Evolutionary conservation across 495 filamentous ascomycete species (phyloP), one percentile per base, ranked within the genome.

Genomic region (Stereocaulon alpinum): DNA sequence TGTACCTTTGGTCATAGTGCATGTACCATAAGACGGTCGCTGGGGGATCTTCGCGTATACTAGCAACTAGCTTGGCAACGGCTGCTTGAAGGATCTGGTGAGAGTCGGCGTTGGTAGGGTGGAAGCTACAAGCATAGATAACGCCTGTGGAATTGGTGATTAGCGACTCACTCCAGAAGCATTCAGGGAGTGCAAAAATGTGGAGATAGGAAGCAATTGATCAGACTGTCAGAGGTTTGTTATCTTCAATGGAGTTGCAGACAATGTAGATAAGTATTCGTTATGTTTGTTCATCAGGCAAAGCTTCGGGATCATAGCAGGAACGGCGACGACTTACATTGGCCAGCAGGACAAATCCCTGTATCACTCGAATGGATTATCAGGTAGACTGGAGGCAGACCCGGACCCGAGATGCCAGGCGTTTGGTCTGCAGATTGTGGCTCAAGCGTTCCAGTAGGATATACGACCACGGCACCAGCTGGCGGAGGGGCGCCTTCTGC

Each of bases 191-290:
- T 41, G 30, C 37, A 45, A 62, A 30, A 56, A 55, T 42, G 58
- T 66, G 63, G 49, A 47, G 58, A 62, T 61, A 67, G 65, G 61
- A 59, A 66, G 66, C 74, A 77, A 71, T 67, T 71, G 68, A 83
- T 96, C 91, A 96, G 91, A 78, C 82, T 88, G 85, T 89, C 84
- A 88, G 83, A 88, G 82, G 82, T 86, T 60, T 66, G 60, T 72
- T 82, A 77, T 88, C 88, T 82, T 90, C 89, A 92, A 83, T 74
- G 75, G 72, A 75, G 73, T 80, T 82, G 83, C 87, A 89, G 91
- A 85, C 88, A 95, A 95, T 95, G 91, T 96, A 96, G 91, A 93
- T 96, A 96, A 96, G 89, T 92, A 86, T 90, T 91, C 83, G 76
- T 66, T 42, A 18, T 64, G 70, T 68, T 78, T 55, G 77, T 75